These are phyloP conservation scores for Neurospora sp. DNA, from an alignment of 495 filamentous ascomycete genomes.

Conservation along the genomic window DNA sequence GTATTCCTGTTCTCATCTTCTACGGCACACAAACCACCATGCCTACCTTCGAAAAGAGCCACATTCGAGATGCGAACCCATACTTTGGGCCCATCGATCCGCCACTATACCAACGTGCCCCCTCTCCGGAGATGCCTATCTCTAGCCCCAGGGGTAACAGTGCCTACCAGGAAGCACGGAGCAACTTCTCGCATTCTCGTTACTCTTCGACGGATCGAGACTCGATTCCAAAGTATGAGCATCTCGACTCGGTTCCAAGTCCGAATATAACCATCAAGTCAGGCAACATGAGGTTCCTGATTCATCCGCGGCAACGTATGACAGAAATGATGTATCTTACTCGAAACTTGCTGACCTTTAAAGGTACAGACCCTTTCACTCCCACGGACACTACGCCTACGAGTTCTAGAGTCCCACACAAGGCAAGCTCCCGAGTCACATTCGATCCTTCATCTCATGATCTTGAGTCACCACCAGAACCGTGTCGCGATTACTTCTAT, in stretches of 20 bases:
- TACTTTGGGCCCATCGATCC: neutral
- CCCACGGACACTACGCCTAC: neutral
- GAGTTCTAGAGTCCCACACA: neutral
- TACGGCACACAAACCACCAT: neutral
- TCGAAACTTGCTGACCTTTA: too few relatives aligned
- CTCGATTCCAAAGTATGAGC: neutral
- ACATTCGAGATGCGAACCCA: neutral
- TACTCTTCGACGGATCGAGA: neutral
- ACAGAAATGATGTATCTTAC: too few relatives aligned
- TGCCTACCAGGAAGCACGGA: neutral
- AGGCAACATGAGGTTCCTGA: neutral
- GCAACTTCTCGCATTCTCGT: neutral
- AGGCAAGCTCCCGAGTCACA: neutral
- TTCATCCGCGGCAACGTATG: neutral
- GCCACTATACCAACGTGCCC: neutral
- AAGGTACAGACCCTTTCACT: neutral
- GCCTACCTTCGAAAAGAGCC: neutral
- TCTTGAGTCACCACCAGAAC: neutral
- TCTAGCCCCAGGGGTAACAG: neutral
- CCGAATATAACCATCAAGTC: neutral
- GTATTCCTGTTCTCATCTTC: neutral
- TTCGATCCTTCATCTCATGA: neutral
- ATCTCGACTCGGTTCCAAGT: neutral
- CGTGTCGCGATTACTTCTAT: neutral
- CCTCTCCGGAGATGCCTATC: neutral